Percentiles rank a stretch among this genome's conserved stretches.
phyloP scores from a whole-genome alignment of 768 basidiomycete species.

The Leccinum variicolor region DNA sequence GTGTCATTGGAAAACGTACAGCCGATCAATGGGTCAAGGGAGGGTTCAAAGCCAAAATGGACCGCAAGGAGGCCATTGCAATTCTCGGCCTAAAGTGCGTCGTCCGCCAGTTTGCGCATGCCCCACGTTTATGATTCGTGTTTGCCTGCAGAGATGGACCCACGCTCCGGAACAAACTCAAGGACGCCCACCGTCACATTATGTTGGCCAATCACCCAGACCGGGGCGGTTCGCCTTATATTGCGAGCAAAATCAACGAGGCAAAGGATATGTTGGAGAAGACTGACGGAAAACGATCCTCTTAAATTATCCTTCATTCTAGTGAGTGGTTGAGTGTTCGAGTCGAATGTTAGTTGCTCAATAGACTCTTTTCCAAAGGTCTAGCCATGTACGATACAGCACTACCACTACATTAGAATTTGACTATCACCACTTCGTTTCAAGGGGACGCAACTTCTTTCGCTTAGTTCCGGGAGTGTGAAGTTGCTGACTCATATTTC shows the following conservation, averaged over 20 bases:
- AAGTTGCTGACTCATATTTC: neutral
- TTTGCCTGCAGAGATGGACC: slow-evolving; percentile 35
- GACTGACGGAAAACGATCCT: slow-evolving; percentile 50
- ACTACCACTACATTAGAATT: slow-evolving; percentile 12
- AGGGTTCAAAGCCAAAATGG: slow-evolving; percentile 94
- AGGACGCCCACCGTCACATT: slow-evolving; percentile 94
- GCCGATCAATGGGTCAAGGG: slow-evolving; percentile 76
- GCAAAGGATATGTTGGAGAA: slow-evolving; percentile 92
- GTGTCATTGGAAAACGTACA: slow-evolving; percentile 49
- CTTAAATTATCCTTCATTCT: neutral
- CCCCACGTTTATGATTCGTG: neutral
- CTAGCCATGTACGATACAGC: slow-evolving; percentile 20
- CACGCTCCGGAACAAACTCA: slow-evolving; percentile 69
- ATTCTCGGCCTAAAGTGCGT: slow-evolving; percentile 95
- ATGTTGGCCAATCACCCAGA: slow-evolving; percentile 99
- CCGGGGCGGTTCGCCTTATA: slow-evolving; percentile 95
- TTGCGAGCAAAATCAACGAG: slow-evolving; percentile 98
- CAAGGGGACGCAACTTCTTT: neutral
- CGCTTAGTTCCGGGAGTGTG: too few relatives aligned
- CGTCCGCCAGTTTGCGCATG: slow-evolving; percentile 28
- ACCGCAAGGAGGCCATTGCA: slow-evolving; percentile 74
- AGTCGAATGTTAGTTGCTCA: neutral
- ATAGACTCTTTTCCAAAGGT: neutral
- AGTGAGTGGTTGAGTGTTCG: slow-evolving; percentile 4
- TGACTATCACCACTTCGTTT: slow-evolving; percentile 7